Conservation (phyloP, 1,284 basidiomycete species). For the Irpex rosettiformis region DNA sequence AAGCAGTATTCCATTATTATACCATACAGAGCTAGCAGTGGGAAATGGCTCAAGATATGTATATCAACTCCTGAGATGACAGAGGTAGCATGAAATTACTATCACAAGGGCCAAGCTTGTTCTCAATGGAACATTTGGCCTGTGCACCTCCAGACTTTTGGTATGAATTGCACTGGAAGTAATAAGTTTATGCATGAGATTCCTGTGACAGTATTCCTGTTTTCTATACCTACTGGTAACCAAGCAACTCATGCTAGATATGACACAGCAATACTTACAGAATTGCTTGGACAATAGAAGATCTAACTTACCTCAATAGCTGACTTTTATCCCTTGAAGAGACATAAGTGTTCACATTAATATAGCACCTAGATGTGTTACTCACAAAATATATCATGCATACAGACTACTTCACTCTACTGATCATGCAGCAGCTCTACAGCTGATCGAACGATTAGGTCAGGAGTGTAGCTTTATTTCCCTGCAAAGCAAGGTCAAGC, state of each 20-base stretch:
- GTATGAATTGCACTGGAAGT: neutral
- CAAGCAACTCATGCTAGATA: neutral
- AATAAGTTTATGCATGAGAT: neutral
- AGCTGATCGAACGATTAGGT: neutral
- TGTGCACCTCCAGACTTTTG: neutral
- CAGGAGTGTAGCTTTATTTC: neutral
- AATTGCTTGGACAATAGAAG: slow-evolving; percentile 1
- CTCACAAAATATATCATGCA: no score
- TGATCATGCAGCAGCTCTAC: neutral
- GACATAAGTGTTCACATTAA: neutral
- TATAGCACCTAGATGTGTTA: neutral
- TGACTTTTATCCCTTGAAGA: no score
- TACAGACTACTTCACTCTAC: neutral
- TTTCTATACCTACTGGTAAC: neutral
- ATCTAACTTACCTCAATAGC: neutral
- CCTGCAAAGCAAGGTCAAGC: neutral
- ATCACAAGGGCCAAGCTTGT: slow-evolving; percentile 28
- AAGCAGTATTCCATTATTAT: slow-evolving; percentile 26
- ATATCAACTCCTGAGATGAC: slow-evolving; percentile 30
- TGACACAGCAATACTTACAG: neutral
- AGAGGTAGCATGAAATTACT: slow-evolving; percentile 29
- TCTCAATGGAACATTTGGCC: slow-evolving; percentile 35
- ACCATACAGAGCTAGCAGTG: no score
- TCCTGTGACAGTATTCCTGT: neutral
- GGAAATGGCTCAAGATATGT: slow-evolving; percentile 23